These are phyloP conservation scores for Alternaria conjuncta DNA, from an alignment of 2,329 filamentous ascomycete species.

Conservation along the genomic window DNA sequence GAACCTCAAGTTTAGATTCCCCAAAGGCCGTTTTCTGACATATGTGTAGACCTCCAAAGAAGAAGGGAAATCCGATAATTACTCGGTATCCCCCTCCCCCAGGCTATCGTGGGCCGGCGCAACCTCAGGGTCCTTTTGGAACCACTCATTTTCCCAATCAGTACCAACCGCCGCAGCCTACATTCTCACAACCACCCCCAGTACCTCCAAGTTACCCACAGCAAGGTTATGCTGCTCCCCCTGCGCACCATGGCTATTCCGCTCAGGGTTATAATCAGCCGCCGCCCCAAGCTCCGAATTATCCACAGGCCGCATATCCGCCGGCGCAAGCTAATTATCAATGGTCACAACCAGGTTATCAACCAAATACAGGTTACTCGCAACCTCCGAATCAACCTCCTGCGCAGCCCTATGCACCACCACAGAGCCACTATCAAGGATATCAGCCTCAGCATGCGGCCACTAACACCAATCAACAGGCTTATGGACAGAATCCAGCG, in stretches of 20 bases:
- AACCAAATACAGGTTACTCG: conserved; percentile 27
- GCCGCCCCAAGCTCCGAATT: conserved; percentile 21
- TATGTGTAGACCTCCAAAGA: conserved; percentile 46
- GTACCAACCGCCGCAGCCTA: conserved; percentile 35
- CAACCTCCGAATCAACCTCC: conserved; percentile 30
- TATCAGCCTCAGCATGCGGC: conserved; percentile 28
- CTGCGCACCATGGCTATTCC: conserved; percentile 28
- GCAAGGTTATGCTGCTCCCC: conserved; percentile 29
- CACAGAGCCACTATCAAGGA: conserved; percentile 22
- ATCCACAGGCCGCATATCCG: conserved; percentile 28
- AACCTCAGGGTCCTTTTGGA: conserved; percentile 39
- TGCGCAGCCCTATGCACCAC: conserved; percentile 29
- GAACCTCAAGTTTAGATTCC: neutral
- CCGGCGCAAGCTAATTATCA: conserved; percentile 29
- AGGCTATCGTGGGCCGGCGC: conserved; percentile 51
- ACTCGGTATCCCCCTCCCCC: conserved; percentile 58
- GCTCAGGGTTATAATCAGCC: conserved; percentile 33
- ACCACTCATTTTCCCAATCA: conserved; percentile 33
- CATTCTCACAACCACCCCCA: conserved; percentile 33
- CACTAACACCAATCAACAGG: conserved; percentile 30
- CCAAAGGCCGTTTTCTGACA: conserved; percentile 21
- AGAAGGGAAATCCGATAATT: conserved; percentile 57
- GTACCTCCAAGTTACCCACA: conserved; percentile 27
- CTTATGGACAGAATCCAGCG: conserved; percentile 29
- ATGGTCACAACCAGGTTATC: conserved; percentile 35